Evolutionary conservation across 2,329 filamentous ascomycete genomes (phyloP).

Genomic region (Fusarium domesticum): DNA sequence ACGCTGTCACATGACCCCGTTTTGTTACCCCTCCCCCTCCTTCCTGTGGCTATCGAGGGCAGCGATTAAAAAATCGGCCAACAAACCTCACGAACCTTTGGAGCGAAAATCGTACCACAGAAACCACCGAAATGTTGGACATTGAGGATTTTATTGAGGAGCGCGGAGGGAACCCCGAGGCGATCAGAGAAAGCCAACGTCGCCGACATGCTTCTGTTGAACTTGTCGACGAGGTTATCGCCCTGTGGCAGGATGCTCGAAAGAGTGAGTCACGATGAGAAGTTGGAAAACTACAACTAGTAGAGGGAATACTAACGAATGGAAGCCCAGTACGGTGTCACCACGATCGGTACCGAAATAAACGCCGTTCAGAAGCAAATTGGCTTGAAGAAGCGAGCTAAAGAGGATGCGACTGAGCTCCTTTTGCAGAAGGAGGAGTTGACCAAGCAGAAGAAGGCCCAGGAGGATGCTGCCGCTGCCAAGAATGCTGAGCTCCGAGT

Average conservation of each 20-base stretch:
- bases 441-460: conserved; percentile 76
- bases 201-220: conserved; percentile 77
- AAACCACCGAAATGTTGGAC: conserved; percentile 61
- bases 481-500: conserved; percentile 72
- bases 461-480: conserved; percentile 69
- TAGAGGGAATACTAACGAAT: conserved; percentile 8
- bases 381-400: conserved; percentile 87
- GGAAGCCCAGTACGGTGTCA: conserved; percentile 66
- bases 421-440: conserved; percentile 74
- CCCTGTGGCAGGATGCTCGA: conserved; percentile 80
- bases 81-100: conserved; percentile 12
- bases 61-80: conserved; percentile 24
- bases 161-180: conserved; percentile 85
- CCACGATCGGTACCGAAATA: conserved; percentile 78
- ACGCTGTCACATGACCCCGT: conserved; percentile 23
- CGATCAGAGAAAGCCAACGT: conserved; percentile 87
- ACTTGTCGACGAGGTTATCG: conserved; percentile 86
- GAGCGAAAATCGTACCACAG: conserved; percentile 16
- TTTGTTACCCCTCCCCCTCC: conserved; percentile 29
- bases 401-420: conserved; percentile 81
- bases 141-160: conserved; percentile 77
- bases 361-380: conserved; percentile 90
- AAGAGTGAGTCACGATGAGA: conserved; percentile 47
- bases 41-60: conserved; percentile 21
- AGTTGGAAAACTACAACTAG: background rate